A percentile compares a stretch with the other conserved stretches of the same genome.
phyloP scores from a whole-genome alignment of 2,329 filamentous ascomycete genomes.

The Sporothrix pallida region DNA sequence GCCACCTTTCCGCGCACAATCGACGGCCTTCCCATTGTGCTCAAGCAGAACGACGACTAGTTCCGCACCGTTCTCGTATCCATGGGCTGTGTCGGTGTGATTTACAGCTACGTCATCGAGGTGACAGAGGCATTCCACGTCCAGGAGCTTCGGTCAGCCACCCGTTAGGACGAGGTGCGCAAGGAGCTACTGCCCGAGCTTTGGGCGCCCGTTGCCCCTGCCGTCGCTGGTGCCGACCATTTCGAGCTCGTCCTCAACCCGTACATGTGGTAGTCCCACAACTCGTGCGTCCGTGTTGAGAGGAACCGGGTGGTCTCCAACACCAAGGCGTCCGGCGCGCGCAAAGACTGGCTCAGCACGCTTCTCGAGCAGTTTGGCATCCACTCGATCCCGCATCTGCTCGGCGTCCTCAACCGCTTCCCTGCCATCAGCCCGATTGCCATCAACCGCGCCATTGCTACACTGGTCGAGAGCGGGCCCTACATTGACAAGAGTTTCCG shows the following conservation, averaged over 20 bases:
- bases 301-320: slow-evolving; percentile 34
- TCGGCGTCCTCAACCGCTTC: slow-evolving; percentile 37
- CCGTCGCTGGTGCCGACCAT: slow-evolving; percentile 38
- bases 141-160: slow-evolving; percentile 38
- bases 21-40: slow-evolving; percentile 36
- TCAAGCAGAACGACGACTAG: slow-evolving; percentile 41
- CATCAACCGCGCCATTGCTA: slow-evolving; percentile 39
- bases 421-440: slow-evolving; percentile 37
- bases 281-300: slow-evolving; percentile 38
- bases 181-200: slow-evolving; percentile 37
- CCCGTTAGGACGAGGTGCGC: slow-evolving; percentile 39
- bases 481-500: slow-evolving; percentile 41
- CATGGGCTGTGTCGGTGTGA: slow-evolving; percentile 41
- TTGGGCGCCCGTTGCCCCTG: slow-evolving; percentile 37
- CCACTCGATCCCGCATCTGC: slow-evolving; percentile 34
- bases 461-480: slow-evolving; percentile 39
- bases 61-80: slow-evolving; percentile 40
- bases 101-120: slow-evolving; percentile 41
- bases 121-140: slow-evolving; percentile 39
- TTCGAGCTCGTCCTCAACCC: slow-evolving; percentile 42
- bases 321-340: slow-evolving; percentile 36
- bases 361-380: slow-evolving; percentile 39
- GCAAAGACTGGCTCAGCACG: slow-evolving; percentile 38
- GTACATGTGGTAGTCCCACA: slow-evolving; percentile 37
- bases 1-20: slow-evolving; percentile 36